phyloP scores from a whole-genome alignment of 805 yeast species.

The Grigorovia jiainica region DNA sequence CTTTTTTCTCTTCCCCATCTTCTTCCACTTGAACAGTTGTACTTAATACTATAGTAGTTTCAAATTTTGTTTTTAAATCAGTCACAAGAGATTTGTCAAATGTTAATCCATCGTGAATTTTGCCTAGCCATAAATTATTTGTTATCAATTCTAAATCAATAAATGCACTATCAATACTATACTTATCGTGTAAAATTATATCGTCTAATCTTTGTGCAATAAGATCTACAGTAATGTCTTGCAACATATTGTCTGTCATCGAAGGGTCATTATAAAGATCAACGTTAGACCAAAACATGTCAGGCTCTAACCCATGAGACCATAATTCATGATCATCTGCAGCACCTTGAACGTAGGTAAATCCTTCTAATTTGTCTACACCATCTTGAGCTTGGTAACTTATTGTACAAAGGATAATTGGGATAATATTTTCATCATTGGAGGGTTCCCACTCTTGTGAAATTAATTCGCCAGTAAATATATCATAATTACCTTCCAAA shows the following conservation, averaged over 20 bases:
- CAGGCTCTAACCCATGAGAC: constrained; percentile 50
- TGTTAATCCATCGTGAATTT: constrained; percentile 8
- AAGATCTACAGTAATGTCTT: constrained; percentile 6
- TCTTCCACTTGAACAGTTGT: constrained; percentile 2
- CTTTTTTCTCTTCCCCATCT: constrained; percentile 1
- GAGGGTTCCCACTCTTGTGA: constrained; percentile 28
- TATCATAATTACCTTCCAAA: constrained; percentile 15
- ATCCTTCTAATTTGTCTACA: constrained; percentile 36
- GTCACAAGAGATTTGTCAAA: constrained; percentile 6
- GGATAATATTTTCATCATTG: constrained; percentile 28
- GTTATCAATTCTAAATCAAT: constrained; percentile 13
- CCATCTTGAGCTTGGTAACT: constrained; percentile 58
- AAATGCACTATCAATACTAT: constrained; percentile 9
- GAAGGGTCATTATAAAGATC: constrained; percentile 21
- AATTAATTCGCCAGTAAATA: constrained; percentile 25
- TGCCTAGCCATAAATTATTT: constrained; percentile 15
- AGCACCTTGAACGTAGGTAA: constrained; percentile 77
- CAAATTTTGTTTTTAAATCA: constrained; percentile 7
- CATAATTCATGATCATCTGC: constrained; percentile 92
- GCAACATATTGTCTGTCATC: constrained; percentile 27
- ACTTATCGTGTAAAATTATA: neutral
- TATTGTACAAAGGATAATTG: constrained; percentile 50
- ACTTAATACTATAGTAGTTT: constrained; percentile 16
- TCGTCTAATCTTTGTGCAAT: neutral
- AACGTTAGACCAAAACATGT: constrained; percentile 45